Conservation (phyloP, 202 grass and related monocot genomes). For the Schoenoplectus tabernaemontani region DNA sequence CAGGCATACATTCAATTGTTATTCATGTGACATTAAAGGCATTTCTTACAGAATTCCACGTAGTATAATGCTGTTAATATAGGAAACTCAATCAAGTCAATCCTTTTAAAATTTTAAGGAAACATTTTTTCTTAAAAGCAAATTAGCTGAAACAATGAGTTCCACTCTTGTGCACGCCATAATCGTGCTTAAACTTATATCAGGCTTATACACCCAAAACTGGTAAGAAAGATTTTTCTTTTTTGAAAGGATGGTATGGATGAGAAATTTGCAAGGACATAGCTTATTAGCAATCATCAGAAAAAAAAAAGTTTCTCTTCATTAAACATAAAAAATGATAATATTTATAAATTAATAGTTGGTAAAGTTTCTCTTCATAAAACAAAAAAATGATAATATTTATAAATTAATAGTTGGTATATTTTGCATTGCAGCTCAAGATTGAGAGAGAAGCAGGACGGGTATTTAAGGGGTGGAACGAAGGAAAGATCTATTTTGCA, state of each 20-base stretch:
- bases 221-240: neutral
- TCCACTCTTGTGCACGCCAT: no score
- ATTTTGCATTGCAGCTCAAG: slow-evolving; percentile 61
- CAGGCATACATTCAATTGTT: neutral
- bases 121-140: neutral
- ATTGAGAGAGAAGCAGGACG: slow-evolving; percentile 68
- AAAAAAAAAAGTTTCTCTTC: neutral
- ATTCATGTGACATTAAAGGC: neutral
- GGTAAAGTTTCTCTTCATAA: no score
- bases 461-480: slow-evolving; percentile 82
- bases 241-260: neutral
- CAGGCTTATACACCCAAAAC: neutral
- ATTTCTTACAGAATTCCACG: neutral
- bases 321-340: neutral
- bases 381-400: neutral
- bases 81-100: neutral
- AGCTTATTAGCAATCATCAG: neutral
- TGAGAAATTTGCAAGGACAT: neutral
- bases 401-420: slow-evolving; percentile 7
- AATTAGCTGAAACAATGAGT: neutral
- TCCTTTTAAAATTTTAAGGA: neutral
- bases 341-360: neutral
- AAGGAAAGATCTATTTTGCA: slow-evolving; percentile 97
- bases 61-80: neutral
- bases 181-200: neutral